Evolutionary conservation across 1,284 basidiomycete species (phyloP).

Genomic region (Boletellus deceptivus): DNA sequence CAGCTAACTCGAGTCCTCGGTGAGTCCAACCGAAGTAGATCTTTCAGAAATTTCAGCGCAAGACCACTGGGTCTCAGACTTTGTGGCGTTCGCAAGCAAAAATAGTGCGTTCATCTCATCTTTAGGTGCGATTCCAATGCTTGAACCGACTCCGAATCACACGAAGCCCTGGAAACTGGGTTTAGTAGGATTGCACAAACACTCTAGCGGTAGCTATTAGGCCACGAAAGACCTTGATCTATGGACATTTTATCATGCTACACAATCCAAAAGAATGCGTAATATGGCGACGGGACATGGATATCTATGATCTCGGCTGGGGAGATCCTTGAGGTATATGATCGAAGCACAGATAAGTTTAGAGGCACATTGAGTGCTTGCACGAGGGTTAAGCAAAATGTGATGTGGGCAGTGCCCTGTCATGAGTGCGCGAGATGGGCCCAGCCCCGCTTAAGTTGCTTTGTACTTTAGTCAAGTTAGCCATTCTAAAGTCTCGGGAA

Average conservation of each 20-base stretch:
- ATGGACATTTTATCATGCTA: constrained; percentile 11
- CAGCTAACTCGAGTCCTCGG: too few relatives aligned
- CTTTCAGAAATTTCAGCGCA: too few relatives aligned
- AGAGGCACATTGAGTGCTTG: background rate
- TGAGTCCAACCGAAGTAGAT: too few relatives aligned
- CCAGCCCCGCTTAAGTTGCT: constrained; percentile 72
- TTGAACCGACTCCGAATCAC: too few relatives aligned
- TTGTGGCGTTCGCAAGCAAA: too few relatives aligned
- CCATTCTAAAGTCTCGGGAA: background rate
- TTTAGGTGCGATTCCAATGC: too few relatives aligned
- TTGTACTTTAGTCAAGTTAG: constrained; percentile 8
- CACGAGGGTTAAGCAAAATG: background rate
- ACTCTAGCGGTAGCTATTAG: constrained; percentile 6
- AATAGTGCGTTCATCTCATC: too few relatives aligned
- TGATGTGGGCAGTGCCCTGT: constrained; percentile 1
- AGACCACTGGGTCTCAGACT: too few relatives aligned
- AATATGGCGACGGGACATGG: constrained; percentile 1
- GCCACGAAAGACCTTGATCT: constrained; percentile 1
- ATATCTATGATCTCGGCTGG: constrained; percentile 6
- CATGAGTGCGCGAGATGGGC: constrained; percentile 9
- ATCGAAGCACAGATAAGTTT: constrained; percentile 1
- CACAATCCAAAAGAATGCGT: constrained; percentile 2
- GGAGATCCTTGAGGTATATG: background rate
- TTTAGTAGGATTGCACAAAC: background rate
- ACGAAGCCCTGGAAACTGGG: background rate